These are phyloP conservation scores for Aspergillus wentii DNA, from an alignment of 495 filamentous ascomycete genomes.

Conservation along the genomic window DNA sequence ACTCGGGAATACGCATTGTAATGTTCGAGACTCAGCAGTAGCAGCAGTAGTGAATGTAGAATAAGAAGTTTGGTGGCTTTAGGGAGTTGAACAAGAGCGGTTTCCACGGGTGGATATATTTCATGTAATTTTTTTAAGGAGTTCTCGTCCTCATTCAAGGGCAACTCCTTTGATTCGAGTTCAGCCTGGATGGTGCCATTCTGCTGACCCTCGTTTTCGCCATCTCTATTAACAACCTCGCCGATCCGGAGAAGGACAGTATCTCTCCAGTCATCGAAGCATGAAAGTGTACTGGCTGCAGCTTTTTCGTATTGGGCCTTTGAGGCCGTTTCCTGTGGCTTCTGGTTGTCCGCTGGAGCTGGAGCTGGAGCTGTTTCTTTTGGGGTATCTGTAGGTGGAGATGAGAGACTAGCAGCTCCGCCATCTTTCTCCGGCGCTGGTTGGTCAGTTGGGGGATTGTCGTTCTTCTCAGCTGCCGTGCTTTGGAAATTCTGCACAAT, in stretches of 20 bases:
- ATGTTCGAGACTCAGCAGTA: conserved; percentile 75
- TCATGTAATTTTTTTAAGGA: conserved; percentile 31
- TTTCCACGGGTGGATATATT: conserved; percentile 43
- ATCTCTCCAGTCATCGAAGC: conserved; percentile 63
- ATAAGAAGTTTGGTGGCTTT: conserved; percentile 43
- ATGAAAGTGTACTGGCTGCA: conserved; percentile 38
- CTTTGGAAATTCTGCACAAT: conserved; percentile 40
- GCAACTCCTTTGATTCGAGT: conserved; percentile 13
- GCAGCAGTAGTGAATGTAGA: conserved; percentile 59
- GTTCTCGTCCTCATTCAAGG: conserved; percentile 19
- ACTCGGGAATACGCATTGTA: conserved; percentile 74
- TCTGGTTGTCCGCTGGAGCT: conserved; percentile 8
- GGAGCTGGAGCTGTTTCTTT: conserved; percentile 14
- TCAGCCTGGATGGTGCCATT: conserved; percentile 8
- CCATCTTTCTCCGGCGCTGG: conserved; percentile 4
- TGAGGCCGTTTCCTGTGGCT: conserved; percentile 1
- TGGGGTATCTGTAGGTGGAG: neutral
- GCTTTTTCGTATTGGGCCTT: conserved; percentile 26
- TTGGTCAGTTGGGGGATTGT: conserved; percentile 2
- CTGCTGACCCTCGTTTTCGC: conserved; percentile 27
- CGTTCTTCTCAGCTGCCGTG: conserved; percentile 3
- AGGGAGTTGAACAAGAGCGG: conserved; percentile 33
- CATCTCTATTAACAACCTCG: conserved; percentile 57
- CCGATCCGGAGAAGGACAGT: conserved; percentile 57
- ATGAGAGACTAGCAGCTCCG: neutral